Conservation (phyloP, 2,329 filamentous ascomycete species). For the Verticillium isaacii region DNA sequence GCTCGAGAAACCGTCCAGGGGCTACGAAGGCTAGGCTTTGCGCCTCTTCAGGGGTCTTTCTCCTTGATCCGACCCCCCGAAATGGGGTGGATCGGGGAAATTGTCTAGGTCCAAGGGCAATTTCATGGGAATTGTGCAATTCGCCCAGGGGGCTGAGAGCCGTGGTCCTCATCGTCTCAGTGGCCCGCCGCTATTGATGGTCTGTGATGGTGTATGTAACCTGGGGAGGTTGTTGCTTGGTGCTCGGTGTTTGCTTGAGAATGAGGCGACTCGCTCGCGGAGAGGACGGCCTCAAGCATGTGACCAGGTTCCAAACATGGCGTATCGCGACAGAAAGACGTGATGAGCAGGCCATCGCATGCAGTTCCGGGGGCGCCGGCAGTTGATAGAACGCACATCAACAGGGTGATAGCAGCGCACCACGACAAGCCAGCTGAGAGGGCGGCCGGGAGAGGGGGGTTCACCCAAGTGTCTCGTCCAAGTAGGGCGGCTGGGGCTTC, state of each 20-base stretch:
- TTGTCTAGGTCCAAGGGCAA: constrained; percentile 1
- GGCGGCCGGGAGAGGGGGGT: not conserved
- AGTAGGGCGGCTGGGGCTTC: not conserved
- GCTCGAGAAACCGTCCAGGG: not conserved
- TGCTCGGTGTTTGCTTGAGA: not conserved
- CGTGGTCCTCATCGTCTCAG: not conserved
- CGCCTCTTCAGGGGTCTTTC: not conserved
- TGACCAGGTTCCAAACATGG: not conserved
- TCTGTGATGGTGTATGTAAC: not conserved
- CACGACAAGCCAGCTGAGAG: too few relatives aligned
- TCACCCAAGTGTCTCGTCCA: not conserved
- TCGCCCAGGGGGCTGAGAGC: not conserved
- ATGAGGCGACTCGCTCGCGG: not conserved
- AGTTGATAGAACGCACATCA: not conserved
- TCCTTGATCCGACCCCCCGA: not conserved
- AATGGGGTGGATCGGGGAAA: constrained; percentile 3
- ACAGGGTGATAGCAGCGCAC: too few relatives aligned
- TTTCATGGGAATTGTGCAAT: constrained; percentile 2
- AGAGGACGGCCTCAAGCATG: not conserved
- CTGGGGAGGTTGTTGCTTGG: not conserved
- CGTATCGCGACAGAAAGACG: not conserved
- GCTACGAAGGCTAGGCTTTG: not conserved
- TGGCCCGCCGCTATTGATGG: not conserved
- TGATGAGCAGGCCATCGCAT: not conserved
- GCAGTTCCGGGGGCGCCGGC: not conserved